Base-by-base conservation (phyloP, 805 yeast species). In the Lipomyces starkeyi region DNA sequence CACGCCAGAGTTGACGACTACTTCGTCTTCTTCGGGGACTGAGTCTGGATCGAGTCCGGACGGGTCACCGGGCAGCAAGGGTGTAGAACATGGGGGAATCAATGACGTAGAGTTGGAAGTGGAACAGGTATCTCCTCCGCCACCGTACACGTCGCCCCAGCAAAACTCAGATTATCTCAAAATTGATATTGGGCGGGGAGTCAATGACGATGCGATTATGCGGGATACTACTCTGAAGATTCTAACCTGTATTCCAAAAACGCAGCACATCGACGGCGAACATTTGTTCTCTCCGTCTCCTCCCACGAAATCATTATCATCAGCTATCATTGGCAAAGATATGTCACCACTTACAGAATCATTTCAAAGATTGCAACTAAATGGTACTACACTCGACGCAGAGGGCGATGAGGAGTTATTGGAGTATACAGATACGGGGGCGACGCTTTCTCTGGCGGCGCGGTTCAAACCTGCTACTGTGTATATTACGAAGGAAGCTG, bases 21-120 rank as follows among this genome's bases (percentile, higher is more conserved):
- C 49, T 8, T 43, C 49, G 49, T 43, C 49, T 43, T 43, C 49
- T 43, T 43, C 49, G 22, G 49, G 49, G 22, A 43, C 49, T 43
- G 49, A 43, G 22, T 43, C 22, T 5, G 20, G 22, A n/a, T 43
- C 49, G 7, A 43, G 49, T 17, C 49, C 49, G 49, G 49, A 43
- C 49, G 11, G 3, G 22, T 43, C 49, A 13, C 49, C 49, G 3
- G 20, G 22, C 11, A 17, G 20, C 22, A 43, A 17, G 7, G 49
- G 20, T 43, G 49, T n/a, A 43, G 22, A n/a, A 43, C 49, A 43
- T n/a, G 13, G 49, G 9, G 49, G 8, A 7, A 43, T 43, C 49
- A 43, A 5, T 0, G 49, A 43, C 20, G 22, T n/a, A 17, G 22
- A 17, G 3, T 5, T 37, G 40, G 40, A 37, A 37, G 40, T 37